Conservation (phyloP, 768 basidiomycete genomes). For the Phanerodontia chrysosporium region DNA sequence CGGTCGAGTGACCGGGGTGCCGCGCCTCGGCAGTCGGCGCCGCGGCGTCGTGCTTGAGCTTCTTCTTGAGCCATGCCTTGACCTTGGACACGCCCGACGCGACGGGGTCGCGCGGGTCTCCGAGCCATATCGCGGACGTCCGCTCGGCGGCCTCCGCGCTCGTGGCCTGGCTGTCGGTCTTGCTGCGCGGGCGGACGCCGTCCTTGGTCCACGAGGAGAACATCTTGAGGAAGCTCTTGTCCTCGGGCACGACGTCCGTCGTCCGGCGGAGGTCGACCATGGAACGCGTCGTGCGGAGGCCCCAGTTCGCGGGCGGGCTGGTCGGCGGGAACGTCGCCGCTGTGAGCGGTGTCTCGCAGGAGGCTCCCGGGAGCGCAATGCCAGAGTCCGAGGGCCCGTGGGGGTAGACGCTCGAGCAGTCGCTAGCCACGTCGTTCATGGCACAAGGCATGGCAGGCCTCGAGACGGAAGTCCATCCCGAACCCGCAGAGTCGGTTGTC, state of each 20-base stretch:
- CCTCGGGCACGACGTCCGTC: not conserved
- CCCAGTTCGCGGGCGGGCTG: not conserved
- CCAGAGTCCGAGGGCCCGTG: not conserved
- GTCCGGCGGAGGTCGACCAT: constrained; percentile 1
- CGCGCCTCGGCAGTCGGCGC: not conserved
- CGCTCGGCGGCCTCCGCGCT: constrained; percentile 27
- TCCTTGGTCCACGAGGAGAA: constrained; percentile 13
- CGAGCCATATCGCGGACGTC: constrained; percentile 11
- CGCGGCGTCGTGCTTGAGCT: constrained; percentile 39
- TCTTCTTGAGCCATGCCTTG: constrained; percentile 63
- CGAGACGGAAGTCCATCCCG: constrained; percentile 50
- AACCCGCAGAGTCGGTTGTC: constrained; percentile 64
- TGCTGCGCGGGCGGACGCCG: constrained; percentile 15
- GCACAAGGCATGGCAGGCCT: not conserved
- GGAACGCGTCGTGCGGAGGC: constrained; percentile 7
- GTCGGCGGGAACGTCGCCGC: not conserved
- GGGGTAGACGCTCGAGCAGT: not conserved
- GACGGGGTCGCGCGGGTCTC: constrained; percentile 11
- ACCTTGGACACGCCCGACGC: constrained; percentile 43
- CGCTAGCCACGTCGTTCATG: too few relatives aligned
- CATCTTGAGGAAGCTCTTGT: constrained; percentile 13
- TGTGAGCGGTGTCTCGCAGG: not conserved
- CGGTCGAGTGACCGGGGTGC: not conserved
- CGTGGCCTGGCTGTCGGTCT: constrained; percentile 2
- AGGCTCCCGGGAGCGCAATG: not conserved